Evolutionary conservation across 768 basidiomycete genomes (phyloP), one percentile per base, ranked within the genome.

Genomic region (Naematelia aurantialba): DNA sequence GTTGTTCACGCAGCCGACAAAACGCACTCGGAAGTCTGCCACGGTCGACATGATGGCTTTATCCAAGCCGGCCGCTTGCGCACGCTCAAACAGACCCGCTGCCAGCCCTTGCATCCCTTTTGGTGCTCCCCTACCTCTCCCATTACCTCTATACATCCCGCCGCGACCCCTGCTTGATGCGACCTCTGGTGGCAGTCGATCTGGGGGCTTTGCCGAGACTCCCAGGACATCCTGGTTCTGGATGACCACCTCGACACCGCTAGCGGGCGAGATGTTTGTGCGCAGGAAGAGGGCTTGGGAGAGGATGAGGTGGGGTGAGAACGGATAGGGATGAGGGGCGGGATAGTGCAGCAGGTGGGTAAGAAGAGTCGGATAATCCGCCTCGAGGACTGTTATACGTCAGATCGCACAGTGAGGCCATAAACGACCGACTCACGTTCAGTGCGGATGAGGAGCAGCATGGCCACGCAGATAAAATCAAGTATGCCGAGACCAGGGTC

Each of bases 401-500:
- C 24, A 12, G 26, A 56, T 3, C 48, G 13, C 21, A 17, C 26
- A 34, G 22, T 5, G 34, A 27, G 21, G n/a, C n/a, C n/a, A 21
- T 21, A 19, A 25, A 24, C 42, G 22, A 17, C 19, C 10, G 14
- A 79, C 89, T 78, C 66, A 91, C 92, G 77, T 70, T 88, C 82
- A 70, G 91, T 91, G 49, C 96, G 86, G 68, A 97, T 89, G 54
- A 96, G 85, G 56, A 98, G 84, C 17, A 99, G 83, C 92, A 98
- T 93, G 1, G 91, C 89, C 19, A 97, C 86, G 70, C 90, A 92
- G 52, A 94, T 80, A 87, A 89, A 93, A 54, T 86, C 85, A 0
- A 87, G 84, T 34, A 96, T 78, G 52, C 87, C 85, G 26, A 94
- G 80, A 0, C 86, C 81, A 19, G 88, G 83, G 78, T 91, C 89